These are phyloP conservation scores for Ustanciosporium gigantosporum DNA, from an alignment of 1,284 basidiomycete species.

Conservation along the genomic window DNA sequence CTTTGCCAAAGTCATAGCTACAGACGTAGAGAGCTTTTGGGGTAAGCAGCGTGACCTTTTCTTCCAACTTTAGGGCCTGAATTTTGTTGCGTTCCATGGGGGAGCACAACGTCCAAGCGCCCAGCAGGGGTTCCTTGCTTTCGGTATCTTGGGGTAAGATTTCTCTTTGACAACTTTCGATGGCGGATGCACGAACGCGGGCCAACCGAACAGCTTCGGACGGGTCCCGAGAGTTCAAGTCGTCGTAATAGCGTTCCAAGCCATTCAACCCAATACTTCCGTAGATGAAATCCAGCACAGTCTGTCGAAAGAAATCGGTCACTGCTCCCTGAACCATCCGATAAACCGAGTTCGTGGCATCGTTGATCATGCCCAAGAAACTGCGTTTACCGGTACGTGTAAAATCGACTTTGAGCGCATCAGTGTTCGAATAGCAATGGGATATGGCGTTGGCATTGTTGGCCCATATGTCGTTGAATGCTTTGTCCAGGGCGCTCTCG, in stretches of 20 bases:
- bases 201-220: constrained; percentile 83
- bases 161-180: constrained; percentile 39
- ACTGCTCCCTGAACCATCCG: constrained; percentile 64
- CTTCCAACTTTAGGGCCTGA: constrained; percentile 67
- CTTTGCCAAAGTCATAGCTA: constrained; percentile 72
- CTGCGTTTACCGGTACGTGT: constrained; percentile 89
- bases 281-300: constrained; percentile 55
- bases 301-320: constrained; percentile 91
- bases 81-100: constrained; percentile 78
- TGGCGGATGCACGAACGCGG: constrained; percentile 69
- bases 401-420: constrained; percentile 94
- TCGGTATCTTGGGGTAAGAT: constrained; percentile 66
- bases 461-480: constrained; percentile 80
- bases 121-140: constrained; percentile 77
- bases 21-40: constrained; percentile 70
- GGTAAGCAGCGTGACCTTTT: constrained; percentile 83
- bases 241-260: constrained; percentile 46
- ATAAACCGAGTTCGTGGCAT: constrained; percentile 52
- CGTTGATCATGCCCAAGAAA: constrained; percentile 72
- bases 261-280: constrained; percentile 26
- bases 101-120: constrained; percentile 89
- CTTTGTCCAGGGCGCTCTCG: constrained; percentile 60
- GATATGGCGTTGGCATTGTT: constrained; percentile 70
- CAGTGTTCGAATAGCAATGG: constrained; percentile 64
- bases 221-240: constrained; percentile 83